Percentiles rank a stretch among this genome's conserved stretches.
Conservation (phyloP, 371 early-diverging fungal species). For the Syncephalastrum contaminatum region DNA sequence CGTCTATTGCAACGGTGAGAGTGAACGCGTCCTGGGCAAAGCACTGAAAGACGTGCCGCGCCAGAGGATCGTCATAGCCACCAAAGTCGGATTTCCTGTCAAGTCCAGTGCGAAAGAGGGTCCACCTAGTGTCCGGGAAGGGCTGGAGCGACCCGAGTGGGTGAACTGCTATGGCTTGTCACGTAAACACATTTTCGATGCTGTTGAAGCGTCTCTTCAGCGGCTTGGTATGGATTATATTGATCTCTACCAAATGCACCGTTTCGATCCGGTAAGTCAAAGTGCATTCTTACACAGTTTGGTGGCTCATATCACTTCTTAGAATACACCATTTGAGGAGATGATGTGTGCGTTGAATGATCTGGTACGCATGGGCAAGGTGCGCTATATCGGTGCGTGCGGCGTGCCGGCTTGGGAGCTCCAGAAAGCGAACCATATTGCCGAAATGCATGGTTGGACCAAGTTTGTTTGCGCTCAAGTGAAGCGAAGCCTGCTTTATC, state of each 20-base stretch:
- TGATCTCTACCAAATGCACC: constrained; percentile 63
- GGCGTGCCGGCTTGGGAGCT: constrained; percentile 19
- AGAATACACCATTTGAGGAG: background rate
- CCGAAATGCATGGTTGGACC: constrained; percentile 46
- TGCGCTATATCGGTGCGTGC: constrained; percentile 16
- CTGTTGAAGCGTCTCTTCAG: constrained; percentile 51
- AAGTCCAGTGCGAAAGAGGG: too few relatives aligned
- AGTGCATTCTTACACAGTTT: too few relatives aligned
- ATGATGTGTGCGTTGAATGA: constrained; percentile 21
- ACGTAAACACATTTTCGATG: constrained; percentile 55
- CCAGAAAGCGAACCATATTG: constrained; percentile 25
- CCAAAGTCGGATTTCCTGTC: too few relatives aligned
- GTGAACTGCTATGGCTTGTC: constrained; percentile 43
- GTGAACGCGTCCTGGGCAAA: constrained; percentile 42
- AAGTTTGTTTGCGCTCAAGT: constrained; percentile 36
- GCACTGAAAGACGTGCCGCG: constrained; percentile 9
- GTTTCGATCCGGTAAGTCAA: constrained; percentile 27
- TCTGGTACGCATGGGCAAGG: constrained; percentile 1
- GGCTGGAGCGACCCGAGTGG: too few relatives aligned
- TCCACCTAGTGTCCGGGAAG: too few relatives aligned
- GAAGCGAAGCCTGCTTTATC: constrained; percentile 35
- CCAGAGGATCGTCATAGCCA: too few relatives aligned
- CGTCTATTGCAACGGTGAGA: constrained; percentile 39
- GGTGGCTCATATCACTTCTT: too few relatives aligned
- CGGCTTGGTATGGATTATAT: constrained; percentile 57